A percentile compares a stretch with the other conserved stretches of the same genome.
Conservation (phyloP, 805 yeast species). For the Spathaspora gorwiae region DNA sequence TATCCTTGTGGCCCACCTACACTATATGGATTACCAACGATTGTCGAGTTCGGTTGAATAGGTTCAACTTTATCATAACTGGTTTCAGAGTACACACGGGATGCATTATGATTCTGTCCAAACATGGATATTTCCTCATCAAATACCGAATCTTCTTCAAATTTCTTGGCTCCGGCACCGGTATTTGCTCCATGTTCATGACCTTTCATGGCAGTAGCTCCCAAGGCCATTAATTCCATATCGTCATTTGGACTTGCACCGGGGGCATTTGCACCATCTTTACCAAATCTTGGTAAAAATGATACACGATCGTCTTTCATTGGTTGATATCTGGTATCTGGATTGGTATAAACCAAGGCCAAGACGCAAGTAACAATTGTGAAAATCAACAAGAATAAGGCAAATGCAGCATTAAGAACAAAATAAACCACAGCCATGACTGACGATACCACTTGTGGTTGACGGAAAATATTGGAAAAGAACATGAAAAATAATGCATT, state of each 20-base stretch:
- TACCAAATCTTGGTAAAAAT: slow-evolving; percentile 71
- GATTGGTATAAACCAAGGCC: slow-evolving; percentile 83
- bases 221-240: slow-evolving; percentile 68
- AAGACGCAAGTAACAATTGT: slow-evolving; percentile 83
- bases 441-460: slow-evolving; percentile 84
- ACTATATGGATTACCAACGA: slow-evolving; percentile 35
- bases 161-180: slow-evolving; percentile 9
- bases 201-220: slow-evolving; percentile 64
- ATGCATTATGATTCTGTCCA: not conserved
- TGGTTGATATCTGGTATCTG: slow-evolving; percentile 93
- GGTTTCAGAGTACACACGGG: slow-evolving; percentile 5
- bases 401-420: slow-evolving; percentile 83
- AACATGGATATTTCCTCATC: slow-evolving; percentile 6
- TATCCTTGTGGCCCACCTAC: slow-evolving; percentile 8
- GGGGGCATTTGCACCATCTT: slow-evolving; percentile 11
- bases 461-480: slow-evolving; percentile 78
- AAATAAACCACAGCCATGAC: slow-evolving; percentile 89
- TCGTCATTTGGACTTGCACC: slow-evolving; percentile 31
- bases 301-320: slow-evolving; percentile 95
- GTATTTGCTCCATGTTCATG: slow-evolving; percentile 38
- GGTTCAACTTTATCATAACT: slow-evolving; percentile 30
- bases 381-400: slow-evolving; percentile 74
- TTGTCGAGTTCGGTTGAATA: slow-evolving; percentile 41
- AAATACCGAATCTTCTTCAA: slow-evolving; percentile 6
- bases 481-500: slow-evolving; percentile 86